Evolutionary conservation across 257 asterid genomes (phyloP), one percentile per base, ranked within the genome.

Genomic region (Osmanthus fragrans): DNA sequence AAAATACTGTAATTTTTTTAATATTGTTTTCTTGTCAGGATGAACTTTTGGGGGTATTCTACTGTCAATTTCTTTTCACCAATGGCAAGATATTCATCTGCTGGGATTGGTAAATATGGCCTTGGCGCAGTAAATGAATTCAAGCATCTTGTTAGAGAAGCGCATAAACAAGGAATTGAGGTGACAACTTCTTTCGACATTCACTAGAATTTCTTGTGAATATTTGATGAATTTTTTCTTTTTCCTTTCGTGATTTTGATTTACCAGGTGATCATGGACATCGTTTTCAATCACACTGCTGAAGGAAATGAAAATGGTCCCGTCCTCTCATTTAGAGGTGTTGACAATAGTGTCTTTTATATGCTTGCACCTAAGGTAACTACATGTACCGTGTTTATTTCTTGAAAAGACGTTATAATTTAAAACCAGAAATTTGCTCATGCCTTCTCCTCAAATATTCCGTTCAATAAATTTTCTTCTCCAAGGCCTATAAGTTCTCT

Each of bases 11-110:
- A 70, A 40, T 58, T 70, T 80, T 36, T 21, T 71, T 45, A 56
- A 73, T 60, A 66, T 73, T 79, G 21, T 70, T 73, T 69, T 71
- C 51, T 77, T 7, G 80, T 56, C 88, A 96, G 99, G 90, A 82
- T 90, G 92, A 96, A 96, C 90, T 96, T 90, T 80, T 96, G 99
- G 99, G 99, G 99, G 18, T 96, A 96, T 85, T 96, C 99, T 72
- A 93, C 99, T 6, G 87, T 93, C 82, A 93, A 86, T 86, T 96
- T 76, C 90, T 96, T 93, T 86, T 93, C 99, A 72, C 99, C 99
- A 75, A 93, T 96, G 98, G 90, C 91, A 80, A 92, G 99, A 89
- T 93, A 93, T 82, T 84, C 99, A 42, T 88, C 88, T 72, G 85
- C 88, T 80, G 92, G 97, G 67, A 77, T 75, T 70, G 84, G 66